Evolutionary conservation across 768 basidiomycete species (phyloP).

Genomic region (Kwoniella bestiolae): DNA sequence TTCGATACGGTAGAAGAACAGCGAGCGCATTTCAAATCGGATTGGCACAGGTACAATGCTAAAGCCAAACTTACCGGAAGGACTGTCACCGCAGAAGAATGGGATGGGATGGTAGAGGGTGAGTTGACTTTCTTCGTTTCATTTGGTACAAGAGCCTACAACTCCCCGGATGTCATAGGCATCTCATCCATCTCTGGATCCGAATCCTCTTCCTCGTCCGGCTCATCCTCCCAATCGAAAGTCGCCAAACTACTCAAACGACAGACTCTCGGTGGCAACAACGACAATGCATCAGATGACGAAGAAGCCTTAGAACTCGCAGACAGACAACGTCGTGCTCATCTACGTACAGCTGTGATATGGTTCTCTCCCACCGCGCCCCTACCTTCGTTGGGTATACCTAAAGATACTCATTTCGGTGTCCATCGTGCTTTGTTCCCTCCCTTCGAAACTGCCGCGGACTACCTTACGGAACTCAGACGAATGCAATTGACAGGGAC

Average conservation of each 20-base stretch:
- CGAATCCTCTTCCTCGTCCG: constrained; percentile 62
- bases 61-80: constrained; percentile 67
- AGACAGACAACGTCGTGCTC: constrained; percentile 56
- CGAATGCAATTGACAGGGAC: constrained; percentile 48
- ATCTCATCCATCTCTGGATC: constrained; percentile 82
- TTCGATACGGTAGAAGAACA: constrained; percentile 82
- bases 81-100: constrained; percentile 72
- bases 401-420: constrained; percentile 76
- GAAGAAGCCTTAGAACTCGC: constrained; percentile 52
- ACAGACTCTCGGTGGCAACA: constrained; percentile 64
- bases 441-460: constrained; percentile 42
- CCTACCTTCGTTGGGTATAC: constrained; percentile 52
- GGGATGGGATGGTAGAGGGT: constrained; percentile 82
- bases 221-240: constrained; percentile 61
- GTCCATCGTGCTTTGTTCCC: constrained; percentile 80
- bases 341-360: constrained; percentile 70
- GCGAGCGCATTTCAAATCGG: constrained; percentile 82
- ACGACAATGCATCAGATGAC: constrained; percentile 53
- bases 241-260: constrained; percentile 72
- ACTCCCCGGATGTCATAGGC: constrained; percentile 22
- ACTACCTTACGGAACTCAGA: constrained; percentile 49
- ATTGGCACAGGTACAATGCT: constrained; percentile 99
- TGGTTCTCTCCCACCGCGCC: constrained; percentile 75
- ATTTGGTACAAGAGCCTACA: not conserved
- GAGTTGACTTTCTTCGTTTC: constrained; percentile 36